Evolutionary conservation across 306 rosid genomes (phyloP).

Genomic region (Begonia masoniana): DNA sequence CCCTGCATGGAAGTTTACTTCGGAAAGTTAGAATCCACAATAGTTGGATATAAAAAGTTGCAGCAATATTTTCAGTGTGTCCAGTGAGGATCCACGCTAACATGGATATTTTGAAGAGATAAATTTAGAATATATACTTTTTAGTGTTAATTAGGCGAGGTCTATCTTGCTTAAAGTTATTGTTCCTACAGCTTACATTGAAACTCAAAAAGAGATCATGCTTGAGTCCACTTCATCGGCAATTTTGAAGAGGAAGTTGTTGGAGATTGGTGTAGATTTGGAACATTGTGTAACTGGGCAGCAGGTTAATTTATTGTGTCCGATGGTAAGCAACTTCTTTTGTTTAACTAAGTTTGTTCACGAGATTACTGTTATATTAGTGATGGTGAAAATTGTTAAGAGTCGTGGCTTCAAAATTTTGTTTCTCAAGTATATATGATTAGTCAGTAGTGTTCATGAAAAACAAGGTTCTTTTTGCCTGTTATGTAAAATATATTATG

Average conservation of each 20-base stretch:
- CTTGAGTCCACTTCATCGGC: constrained; percentile 4
- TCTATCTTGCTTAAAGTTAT: background rate
- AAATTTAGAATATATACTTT: background rate
- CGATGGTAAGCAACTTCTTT: constrained; percentile 29
- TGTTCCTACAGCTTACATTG: constrained; percentile 25
- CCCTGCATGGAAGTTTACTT: too few relatives aligned
- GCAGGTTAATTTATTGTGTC: constrained; percentile 45
- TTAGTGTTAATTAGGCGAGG: background rate
- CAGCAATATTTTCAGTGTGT: too few relatives aligned
- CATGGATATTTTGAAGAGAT: background rate
- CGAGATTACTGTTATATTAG: too few relatives aligned
- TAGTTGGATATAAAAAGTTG: too few relatives aligned
- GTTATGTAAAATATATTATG: too few relatives aligned
- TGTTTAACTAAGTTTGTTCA: background rate
- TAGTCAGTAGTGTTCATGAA: too few relatives aligned
- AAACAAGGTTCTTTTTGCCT: too few relatives aligned
- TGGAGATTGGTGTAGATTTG: constrained; percentile 40
- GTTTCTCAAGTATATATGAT: too few relatives aligned
- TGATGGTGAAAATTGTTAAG: too few relatives aligned
- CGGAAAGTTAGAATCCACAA: too few relatives aligned
- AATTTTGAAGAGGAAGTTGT: constrained; percentile 33
- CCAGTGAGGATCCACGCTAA: too few relatives aligned
- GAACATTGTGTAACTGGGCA: constrained; percentile 43
- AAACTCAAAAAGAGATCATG: constrained; percentile 15
- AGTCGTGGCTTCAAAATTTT: too few relatives aligned